Base-by-base conservation (phyloP, 495 filamentous ascomycete genomes). In the Xylaria nigripes region DNA sequence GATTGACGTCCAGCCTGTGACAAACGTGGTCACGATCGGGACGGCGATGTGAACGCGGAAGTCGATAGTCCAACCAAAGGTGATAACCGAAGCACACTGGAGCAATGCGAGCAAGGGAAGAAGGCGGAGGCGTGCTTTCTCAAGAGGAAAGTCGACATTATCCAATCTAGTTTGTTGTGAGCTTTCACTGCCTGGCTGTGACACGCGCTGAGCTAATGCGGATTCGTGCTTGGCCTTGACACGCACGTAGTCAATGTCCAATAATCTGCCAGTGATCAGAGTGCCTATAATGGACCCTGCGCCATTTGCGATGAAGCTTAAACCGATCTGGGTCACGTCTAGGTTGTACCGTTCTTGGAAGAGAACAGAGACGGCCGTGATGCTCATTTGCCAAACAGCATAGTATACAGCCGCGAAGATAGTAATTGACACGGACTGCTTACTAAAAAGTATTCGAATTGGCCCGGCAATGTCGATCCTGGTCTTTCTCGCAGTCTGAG, bases 331-430 rank as follows among this genome's bases (percentile, higher is more conserved):
- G 6, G 72, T 72, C 51, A 76, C 74, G 21, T 50, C 59, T 1
- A 76, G 61, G 6, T 64, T 65, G 56, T 81, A 81, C 4, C 58
- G 45, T 1, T 53, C 60, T 27, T 68, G 61, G 61, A 76, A 80
- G 8, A 81, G 67, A 10, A 75, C 69, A 0, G 77, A 77, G 71
- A 79, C 76, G 30, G 72, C 71, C 0, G 78, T 76, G 49, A 79
- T 78, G 54, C 68, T 76, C 75, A 81, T 80, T 50, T 80, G 76
- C 78, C 78, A 81, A 29, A 76, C 70, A 13, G 77, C 70, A 55
- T 80, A 80, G 60, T 78, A 76, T 0, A 79, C 57, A 1, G 73
- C 70, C 21, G 77, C 62, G 50, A 76, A 82, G 15, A 76, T 9
- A 29, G 79, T 73, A n/a, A 78, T 72, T 3, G 73, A 73, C 0